Evolutionary conservation across 2,329 filamentous ascomycete genomes (phyloP), one percentile per base, ranked within the genome.

Genomic region (Penicillium sp.): DNA sequence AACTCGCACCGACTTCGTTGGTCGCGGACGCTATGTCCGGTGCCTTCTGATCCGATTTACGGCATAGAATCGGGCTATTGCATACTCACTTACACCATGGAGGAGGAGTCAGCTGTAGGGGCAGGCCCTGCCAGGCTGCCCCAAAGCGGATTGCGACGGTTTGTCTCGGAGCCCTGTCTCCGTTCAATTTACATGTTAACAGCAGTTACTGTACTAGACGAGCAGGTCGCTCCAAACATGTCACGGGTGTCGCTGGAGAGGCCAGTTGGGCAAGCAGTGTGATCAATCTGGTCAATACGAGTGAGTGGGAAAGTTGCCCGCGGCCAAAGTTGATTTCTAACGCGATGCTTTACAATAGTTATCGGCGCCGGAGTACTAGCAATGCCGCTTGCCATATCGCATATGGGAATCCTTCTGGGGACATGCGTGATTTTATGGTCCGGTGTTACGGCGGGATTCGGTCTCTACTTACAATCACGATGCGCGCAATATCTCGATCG

Each of bases 201-300:
- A 12, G 3, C 4, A n/a, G 7, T 37, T 2, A 15, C 18, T 42
- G 13, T 38, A 23, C 18, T 50, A 72, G 69, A 52, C 65, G 66
- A 55, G 57, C 54, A 53, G 53, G 38, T n/a, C 54, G 83, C 65
- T 81, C 79, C 56, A 84, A 86, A 62, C 90, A 90, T 73, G 83
- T 87, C 70, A 81, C 78, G 49, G 86, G 86, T 44, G 66, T 72
- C 37, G 72, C 71, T 52, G 91, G 93, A 47, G 82, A 91, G 66
- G 93, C 93, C 60, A 87, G 88, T 60, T 95, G 88, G 83, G 71
- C 86, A 46, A 95, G 90, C 74, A 95, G 91, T 68, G 87, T 93
- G 58, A 87, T 97, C 73, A 98, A 98, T 70, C 78, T 98, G 57
- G 79, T 97, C 57, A 98, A 98, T 72, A 98, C 93, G 15, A 98